Evolutionary conservation across 163 green algal species (phyloP).

Genomic region (Scenedesmus sp.): DNA sequence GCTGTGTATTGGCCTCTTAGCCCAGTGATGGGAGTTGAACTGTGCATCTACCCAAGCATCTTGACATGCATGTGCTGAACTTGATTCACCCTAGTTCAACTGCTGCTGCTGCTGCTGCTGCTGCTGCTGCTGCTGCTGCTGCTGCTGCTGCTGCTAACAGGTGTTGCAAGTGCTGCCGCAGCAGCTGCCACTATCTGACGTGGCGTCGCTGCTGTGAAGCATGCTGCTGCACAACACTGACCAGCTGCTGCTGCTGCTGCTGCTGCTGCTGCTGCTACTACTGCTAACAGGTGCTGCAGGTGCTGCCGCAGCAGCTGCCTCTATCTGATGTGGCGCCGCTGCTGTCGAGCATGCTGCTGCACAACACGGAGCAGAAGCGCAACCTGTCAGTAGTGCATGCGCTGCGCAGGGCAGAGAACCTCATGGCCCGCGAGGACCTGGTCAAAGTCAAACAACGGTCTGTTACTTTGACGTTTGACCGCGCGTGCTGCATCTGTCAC

Average conservation of each 20-base stretch:
- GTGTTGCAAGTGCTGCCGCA: slow-evolving; percentile 77
- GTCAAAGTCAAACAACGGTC: slow-evolving; percentile 67
- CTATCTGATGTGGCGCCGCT: slow-evolving; percentile 73
- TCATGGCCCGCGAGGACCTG: slow-evolving; percentile 75
- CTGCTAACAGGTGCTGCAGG: slow-evolving; percentile 66
- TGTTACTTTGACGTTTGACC: slow-evolving; percentile 78
- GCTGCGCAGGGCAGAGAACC: slow-evolving; percentile 75
- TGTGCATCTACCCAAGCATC: too few relatives aligned
- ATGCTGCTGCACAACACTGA: slow-evolving; percentile 71
- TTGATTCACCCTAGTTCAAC: slow-evolving; percentile 2
- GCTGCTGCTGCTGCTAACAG: slow-evolving; percentile 39
- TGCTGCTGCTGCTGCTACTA: not conserved
- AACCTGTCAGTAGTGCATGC: slow-evolving; percentile 73
- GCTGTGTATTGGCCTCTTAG: too few relatives aligned
- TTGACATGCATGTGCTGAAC: not conserved
- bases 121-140: not conserved
- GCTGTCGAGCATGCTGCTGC: slow-evolving; percentile 74
- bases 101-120: too few relatives aligned
- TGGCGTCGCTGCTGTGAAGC: slow-evolving; percentile 80
- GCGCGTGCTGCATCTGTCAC: slow-evolving; percentile 85
- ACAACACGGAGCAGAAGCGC: slow-evolving; percentile 70
- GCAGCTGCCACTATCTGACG: slow-evolving; percentile 62
- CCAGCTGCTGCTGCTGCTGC: slow-evolving; percentile 21
- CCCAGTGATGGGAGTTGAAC: too few relatives aligned
- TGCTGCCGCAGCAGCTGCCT: slow-evolving; percentile 73